Base-by-base conservation (phyloP, 1,284 basidiomycete genomes). In the Apiotrichum gracile region DNA sequence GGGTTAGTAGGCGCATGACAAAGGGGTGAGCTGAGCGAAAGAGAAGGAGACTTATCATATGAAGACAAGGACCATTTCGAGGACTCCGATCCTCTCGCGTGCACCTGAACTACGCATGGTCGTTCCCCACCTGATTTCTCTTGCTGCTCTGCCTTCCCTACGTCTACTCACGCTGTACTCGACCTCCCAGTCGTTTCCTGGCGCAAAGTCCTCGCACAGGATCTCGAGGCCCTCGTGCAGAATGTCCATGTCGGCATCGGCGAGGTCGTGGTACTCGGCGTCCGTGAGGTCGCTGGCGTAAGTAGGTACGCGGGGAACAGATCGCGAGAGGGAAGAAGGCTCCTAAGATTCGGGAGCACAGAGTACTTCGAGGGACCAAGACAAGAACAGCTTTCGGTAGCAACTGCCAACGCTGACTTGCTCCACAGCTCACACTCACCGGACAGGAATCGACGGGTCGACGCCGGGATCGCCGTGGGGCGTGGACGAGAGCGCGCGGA, bases 151-250 rank as follows among this genome's bases (percentile, higher is more conserved):
- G n/a, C n/a, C n/a, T n/a, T n/a, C n/a, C n/a, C n/a, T n/a, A n/a
- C n/a, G n/a, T n/a, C n/a, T 6, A 81, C 91, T 70, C 73, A 97
- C 94, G 67, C 86, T 85, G 72, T 97, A 97, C 72, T 97, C 94
- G 16, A 97, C 87, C 70, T 98, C 94, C 70, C 85, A 88, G 4
- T 78, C 76, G 1, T 82, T 79, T 25, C 69, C 44, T 76, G 62
- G 54, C 69, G 71, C 73, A 38, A 65, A 66, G 26, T 78, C 79
- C 61, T 97, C 93, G 34, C 93, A 71, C 14, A 93, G 64, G 8
- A 77, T 75, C 69, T 97, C 94, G 33, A 97, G 76, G 5, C 80
- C 81, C 59, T 91, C 90, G 22, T 91, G 81, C 26, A 97, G 72
- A 12, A 70, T 76, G 57, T 90, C 86, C 88, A 98, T 92, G 33